Conservation (phyloP, 2,329 filamentous ascomycete species). For the Microdochium trichocladiopsis region DNA sequence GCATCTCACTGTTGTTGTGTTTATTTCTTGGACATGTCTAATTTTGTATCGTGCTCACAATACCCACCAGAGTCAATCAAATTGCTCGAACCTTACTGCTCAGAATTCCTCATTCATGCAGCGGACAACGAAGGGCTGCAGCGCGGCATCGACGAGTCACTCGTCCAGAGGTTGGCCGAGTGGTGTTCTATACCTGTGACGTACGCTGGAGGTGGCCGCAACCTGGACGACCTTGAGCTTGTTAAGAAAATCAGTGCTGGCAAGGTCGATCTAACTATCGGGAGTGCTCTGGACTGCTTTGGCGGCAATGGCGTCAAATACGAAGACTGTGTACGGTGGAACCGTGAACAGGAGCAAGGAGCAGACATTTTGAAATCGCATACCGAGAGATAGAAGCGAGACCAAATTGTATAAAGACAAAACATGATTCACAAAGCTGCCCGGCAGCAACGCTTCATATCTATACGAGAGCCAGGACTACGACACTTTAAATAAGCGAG, state of each 20-base stretch:
- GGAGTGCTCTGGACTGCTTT: slow-evolving; percentile 93
- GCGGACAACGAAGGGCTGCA: slow-evolving; percentile 95
- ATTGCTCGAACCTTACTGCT: slow-evolving; percentile 81
- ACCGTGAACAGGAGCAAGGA: slow-evolving; percentile 39
- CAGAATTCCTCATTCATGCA: slow-evolving; percentile 94
- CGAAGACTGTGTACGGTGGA: slow-evolving; percentile 87
- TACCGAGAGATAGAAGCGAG: too few relatives aligned
- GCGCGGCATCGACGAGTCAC: slow-evolving; percentile 77
- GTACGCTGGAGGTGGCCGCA: slow-evolving; percentile 89
- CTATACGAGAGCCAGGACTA: too few relatives aligned
- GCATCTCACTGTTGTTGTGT: background rate
- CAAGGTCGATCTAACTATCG: slow-evolving; percentile 88
- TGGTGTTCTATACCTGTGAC: slow-evolving; percentile 94
- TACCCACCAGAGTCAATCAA: slow-evolving; percentile 62
- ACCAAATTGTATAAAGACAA: too few relatives aligned
- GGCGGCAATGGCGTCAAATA: slow-evolving; percentile 82
- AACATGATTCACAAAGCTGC: background rate
- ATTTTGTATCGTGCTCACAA: slow-evolving; percentile 2
- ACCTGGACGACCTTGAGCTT: slow-evolving; percentile 71
- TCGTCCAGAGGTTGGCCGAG: slow-evolving; percentile 67
- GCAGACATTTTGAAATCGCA: too few relatives aligned
- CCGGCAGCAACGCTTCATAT: background rate
- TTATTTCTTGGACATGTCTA: background rate
- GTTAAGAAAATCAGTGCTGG: slow-evolving; percentile 74
- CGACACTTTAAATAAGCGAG: too few relatives aligned